These are phyloP conservation scores for Fusarium mexicanum DNA, from an alignment of 2,329 filamentous ascomycete species.

Conservation along the genomic window DNA sequence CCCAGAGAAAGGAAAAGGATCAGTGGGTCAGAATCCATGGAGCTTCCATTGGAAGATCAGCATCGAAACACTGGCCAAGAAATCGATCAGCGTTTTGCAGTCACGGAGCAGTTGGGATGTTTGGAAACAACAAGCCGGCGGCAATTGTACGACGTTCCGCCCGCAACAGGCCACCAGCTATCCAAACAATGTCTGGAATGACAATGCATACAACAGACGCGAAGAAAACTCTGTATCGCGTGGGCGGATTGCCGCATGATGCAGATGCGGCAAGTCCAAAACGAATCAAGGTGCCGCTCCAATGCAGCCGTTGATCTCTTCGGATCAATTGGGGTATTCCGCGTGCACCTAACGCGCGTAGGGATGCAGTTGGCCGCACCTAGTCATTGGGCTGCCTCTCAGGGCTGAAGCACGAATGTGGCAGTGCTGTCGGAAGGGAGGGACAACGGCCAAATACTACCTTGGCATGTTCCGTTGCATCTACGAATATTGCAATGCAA, in stretches of 20 bases:
- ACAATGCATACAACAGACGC: conserved; percentile 22
- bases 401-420: conserved; percentile 35
- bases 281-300: conserved; percentile 34
- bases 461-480: conserved; percentile 13
- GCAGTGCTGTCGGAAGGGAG: conserved; percentile 31
- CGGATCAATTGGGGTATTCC: conserved; percentile 38
- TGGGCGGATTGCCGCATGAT: conserved; percentile 30
- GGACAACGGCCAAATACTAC: conserved; percentile 27
- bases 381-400: conserved; percentile 18
- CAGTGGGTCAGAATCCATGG: conserved; percentile 24
- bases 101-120: conserved; percentile 3
- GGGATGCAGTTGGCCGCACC: conserved; percentile 12
- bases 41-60: conserved; percentile 16
- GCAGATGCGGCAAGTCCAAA: conserved; percentile 35
- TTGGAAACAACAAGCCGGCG: conserved; percentile 16
- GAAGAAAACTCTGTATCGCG: conserved; percentile 32
- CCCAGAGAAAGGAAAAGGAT: background rate
- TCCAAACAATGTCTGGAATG: conserved; percentile 19
- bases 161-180: conserved; percentile 13
- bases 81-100: conserved; percentile 14
- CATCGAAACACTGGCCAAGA: conserved; percentile 7
- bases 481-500: background rate
- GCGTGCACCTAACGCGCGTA: conserved; percentile 23
- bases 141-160: conserved; percentile 13
- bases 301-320: conserved; percentile 36